These are phyloP conservation scores for Mortierella sp. DNA, from an alignment of 371 early-diverging fungal species.

Conservation along the genomic window DNA sequence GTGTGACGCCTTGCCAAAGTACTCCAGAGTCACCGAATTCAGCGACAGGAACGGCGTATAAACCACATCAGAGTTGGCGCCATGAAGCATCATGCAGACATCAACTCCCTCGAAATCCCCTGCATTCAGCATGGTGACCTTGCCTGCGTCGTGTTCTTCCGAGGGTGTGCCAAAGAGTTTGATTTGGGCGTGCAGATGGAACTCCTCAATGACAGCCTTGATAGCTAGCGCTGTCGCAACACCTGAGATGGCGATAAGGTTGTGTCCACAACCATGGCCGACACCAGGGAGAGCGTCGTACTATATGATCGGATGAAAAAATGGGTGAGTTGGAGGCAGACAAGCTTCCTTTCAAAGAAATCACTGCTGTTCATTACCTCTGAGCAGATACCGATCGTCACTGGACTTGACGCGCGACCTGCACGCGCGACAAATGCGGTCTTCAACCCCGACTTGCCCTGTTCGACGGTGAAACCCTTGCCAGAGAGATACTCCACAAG, in stretches of 20 bases:
- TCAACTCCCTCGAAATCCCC: slow-evolving; percentile 74
- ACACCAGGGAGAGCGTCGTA: slow-evolving; percentile 34
- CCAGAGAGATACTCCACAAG: slow-evolving; percentile 51
- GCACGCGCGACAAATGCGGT: slow-evolving; percentile 59
- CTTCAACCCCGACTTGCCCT: slow-evolving; percentile 44
- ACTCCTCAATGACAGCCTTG: slow-evolving; percentile 61
- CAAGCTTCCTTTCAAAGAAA: background rate
- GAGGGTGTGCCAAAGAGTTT: slow-evolving; percentile 85
- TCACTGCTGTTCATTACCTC: slow-evolving; percentile 53
- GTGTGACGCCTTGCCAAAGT: slow-evolving; percentile 74
- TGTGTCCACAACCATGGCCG: slow-evolving; percentile 39
- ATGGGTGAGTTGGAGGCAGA: background rate
- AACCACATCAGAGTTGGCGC: slow-evolving; percentile 58
- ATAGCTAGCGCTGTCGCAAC: slow-evolving; percentile 73
- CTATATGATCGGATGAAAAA: background rate
- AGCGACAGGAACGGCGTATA: slow-evolving; percentile 56
- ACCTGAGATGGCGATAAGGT: slow-evolving; percentile 67
- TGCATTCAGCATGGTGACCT: slow-evolving; percentile 70
- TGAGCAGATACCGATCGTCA: slow-evolving; percentile 55
- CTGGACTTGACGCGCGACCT: slow-evolving; percentile 18
- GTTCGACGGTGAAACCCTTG: slow-evolving; percentile 56
- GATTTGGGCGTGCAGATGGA: slow-evolving; percentile 66
- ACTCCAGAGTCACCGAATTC: slow-evolving; percentile 64
- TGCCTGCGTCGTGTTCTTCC: slow-evolving; percentile 78
- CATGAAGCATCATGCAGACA: slow-evolving; percentile 85